Base-by-base conservation (phyloP, 2,329 filamentous ascomycete species). In the Emmonsia crescens region DNA sequence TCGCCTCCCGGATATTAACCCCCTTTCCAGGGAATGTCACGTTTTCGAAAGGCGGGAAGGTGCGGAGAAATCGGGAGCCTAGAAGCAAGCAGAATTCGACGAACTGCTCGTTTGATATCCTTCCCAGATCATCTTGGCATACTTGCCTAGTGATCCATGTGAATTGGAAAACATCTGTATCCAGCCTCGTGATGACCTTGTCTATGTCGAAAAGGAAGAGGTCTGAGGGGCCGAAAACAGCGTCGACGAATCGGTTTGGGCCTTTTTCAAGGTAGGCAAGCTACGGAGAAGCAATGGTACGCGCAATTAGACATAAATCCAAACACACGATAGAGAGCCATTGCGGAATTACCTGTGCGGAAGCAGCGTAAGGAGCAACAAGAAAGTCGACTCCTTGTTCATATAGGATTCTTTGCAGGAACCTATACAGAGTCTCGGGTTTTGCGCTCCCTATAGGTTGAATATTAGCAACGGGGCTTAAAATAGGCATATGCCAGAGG, bases 341-440 rank as follows among this genome's bases (percentile, higher is more conserved):
- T 29, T 27, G 12, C n/a, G 2, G 31, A 73, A 79, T 71, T 76
- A 93, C 89, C 84, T 96, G 91, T 62, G 90, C 89, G 69, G 88
- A 87, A 44, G 92, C 91, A 73, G 88, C 91, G 78, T 91, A 96
- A 1, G 93, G 93, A 14, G 93, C 88, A 52, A 95, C 88, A 56
- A 90, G 79, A 70, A 91, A 96, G 64, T 89, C 83, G 61, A 96
- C 78, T 1, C 82, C 81, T 64, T 87, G 83, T 66, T 85, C 79
- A 68, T 83, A 80, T 59, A 97, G 80, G 61, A 93, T 85, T 36
- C 81, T 79, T 75, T 95, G 89, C 46, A 97, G 81, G 60, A 89
- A 83, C 60, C 87, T 86, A 69, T 88, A 91, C 58, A 96, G 83
- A 61, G 87, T 84, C 71, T 89, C 84, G 48, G 88, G 81, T 60